These are phyloP conservation scores for Senecio squalidus DNA, from an alignment of 140 eudicot genomes.

Conservation along the genomic window DNA sequence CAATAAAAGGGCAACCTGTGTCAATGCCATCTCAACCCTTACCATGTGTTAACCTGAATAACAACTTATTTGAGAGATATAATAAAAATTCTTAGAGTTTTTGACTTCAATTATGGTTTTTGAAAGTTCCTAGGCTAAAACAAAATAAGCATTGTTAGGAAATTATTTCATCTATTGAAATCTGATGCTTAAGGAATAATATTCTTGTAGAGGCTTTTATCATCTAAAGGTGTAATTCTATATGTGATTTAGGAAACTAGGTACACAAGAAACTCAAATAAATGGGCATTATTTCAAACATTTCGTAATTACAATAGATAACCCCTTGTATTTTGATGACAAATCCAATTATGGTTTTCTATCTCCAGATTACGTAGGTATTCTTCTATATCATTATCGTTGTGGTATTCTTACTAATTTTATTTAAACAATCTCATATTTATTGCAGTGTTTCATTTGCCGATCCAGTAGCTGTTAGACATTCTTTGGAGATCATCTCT, in stretches of 20 bases:
- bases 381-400: no score
- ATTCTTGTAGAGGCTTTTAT: no score
- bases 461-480: constrained; percentile 97
- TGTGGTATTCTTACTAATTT: neutral
- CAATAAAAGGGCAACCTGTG: neutral
- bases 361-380: neutral
- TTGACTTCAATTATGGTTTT: neutral
- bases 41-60: neutral
- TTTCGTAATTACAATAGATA: no score
- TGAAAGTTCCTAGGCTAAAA: neutral
- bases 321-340: constrained; percentile 4
- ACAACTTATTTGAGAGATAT: neutral
- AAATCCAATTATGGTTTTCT: neutral
- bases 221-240: no score
- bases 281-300: no score
- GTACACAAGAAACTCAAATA: no score
- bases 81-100: neutral
- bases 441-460: constrained; percentile 75
- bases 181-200: no score
- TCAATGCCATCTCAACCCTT: neutral
- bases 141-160: no score
- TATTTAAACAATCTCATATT: constrained; percentile 2
- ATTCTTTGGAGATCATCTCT: constrained; percentile 81
- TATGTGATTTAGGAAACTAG: no score
- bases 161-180: no score